phyloP scores from a whole-genome alignment of 2,329 filamentous ascomycete species.

The Diaporthe longicolla region DNA sequence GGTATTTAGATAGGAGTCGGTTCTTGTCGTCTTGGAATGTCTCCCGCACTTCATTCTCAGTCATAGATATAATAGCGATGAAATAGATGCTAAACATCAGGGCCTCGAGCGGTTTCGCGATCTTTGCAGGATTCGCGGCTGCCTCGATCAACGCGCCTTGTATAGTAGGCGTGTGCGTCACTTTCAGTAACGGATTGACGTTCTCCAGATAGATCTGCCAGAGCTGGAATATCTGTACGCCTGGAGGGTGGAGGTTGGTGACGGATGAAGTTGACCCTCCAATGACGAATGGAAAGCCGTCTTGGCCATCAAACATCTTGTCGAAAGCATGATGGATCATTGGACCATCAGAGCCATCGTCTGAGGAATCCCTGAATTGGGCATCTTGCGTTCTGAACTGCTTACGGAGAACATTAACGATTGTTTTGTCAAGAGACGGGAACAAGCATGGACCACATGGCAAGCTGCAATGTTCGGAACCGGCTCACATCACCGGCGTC shows the following conservation, averaged over 20 bases:
- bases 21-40: constrained; percentile 68
- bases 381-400: constrained; percentile 66
- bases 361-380: constrained; percentile 66
- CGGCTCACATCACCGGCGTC: not conserved
- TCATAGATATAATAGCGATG: constrained; percentile 70
- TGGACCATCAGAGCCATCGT: constrained; percentile 66
- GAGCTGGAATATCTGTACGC: constrained; percentile 73
- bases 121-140: constrained; percentile 66
- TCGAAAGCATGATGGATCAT: constrained; percentile 72
- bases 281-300: constrained; percentile 71
- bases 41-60: constrained; percentile 64
- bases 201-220: constrained; percentile 81
- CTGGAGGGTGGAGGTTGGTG: constrained; percentile 65
- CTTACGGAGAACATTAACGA: not conserved
- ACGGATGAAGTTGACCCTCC: constrained; percentile 60
- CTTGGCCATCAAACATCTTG: constrained; percentile 68
- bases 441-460: not conserved
- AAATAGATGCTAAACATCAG: constrained; percentile 78
- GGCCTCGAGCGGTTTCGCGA: constrained; percentile 71
- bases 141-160: constrained; percentile 76
- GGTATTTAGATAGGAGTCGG: constrained; percentile 66
- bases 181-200: constrained; percentile 77
- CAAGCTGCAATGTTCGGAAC: not conserved
- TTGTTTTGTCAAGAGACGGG: not conserved
- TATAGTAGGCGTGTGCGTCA: constrained; percentile 76